These are phyloP conservation scores for Mikania micrantha DNA, from an alignment of 129 eudicot genomes.

Conservation along the genomic window DNA sequence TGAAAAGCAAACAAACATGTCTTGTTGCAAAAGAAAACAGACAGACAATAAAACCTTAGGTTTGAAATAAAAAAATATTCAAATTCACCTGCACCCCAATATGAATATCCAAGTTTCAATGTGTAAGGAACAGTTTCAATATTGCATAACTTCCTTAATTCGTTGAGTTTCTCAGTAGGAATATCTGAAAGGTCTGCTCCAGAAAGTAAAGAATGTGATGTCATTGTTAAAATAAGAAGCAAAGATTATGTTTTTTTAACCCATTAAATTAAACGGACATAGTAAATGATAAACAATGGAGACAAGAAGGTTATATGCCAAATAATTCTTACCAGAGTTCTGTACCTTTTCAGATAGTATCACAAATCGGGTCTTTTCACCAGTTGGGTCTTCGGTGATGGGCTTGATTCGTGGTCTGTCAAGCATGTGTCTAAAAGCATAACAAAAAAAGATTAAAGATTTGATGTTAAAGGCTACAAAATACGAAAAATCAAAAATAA, in stretches of 20 bases:
- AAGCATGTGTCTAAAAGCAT: slow-evolving; percentile 59
- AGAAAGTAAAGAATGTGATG: neutral
- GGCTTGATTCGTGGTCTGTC: slow-evolving; percentile 90
- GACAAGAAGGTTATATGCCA: neutral
- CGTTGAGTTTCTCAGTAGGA: slow-evolving; percentile 67
- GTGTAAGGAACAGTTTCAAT: slow-evolving; percentile 85
- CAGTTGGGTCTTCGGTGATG: slow-evolving; percentile 69
- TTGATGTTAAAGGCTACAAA: neutral
- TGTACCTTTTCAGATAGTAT: slow-evolving; percentile 72
- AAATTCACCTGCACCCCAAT: slow-evolving; percentile 88
- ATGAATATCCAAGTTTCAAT: slow-evolving; percentile 87
- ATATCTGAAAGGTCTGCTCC: slow-evolving; percentile 74
- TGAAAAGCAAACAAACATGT: neutral
- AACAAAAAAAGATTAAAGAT: neutral
- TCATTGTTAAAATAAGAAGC: neutral
- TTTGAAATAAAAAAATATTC: neutral
- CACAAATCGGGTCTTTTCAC: slow-evolving; percentile 67
- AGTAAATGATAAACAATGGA: neutral
- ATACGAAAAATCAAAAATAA: neutral
- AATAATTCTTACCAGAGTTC: slow-evolving; percentile 44
- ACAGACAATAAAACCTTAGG: neutral
- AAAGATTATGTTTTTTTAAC: neutral
- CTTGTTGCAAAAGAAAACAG: neutral
- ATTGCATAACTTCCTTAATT: slow-evolving; percentile 48
- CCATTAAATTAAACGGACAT: neutral